Base-by-base conservation (phyloP, 163 green algal species). In the Chlorella variabilis region DNA sequence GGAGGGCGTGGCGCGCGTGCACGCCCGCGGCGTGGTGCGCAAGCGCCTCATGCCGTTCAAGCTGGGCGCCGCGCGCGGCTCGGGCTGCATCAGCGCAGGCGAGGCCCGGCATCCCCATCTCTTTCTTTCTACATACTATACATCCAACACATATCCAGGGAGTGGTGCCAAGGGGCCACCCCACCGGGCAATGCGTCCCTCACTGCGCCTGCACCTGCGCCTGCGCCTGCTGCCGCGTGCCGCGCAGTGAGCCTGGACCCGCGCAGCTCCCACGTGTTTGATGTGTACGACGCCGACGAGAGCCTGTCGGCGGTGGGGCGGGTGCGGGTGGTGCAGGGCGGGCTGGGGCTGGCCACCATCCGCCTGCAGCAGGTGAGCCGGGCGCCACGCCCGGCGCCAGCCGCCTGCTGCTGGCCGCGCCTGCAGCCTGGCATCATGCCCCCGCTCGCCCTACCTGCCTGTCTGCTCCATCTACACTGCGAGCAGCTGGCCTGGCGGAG, bases 1-100 rank as follows among this genome's bases (percentile, higher is more conserved):
- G 85, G 94, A 95, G 84, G 87, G 96, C 18, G 91, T 92, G 23
- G 31, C 63, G 29, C 73, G 73, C 0, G 56, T 80, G 36, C 73
- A 80, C 39, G 56, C 58, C 2, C n/a, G 31, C n/a, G 93, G 94
- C 38, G 84, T 96, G 41, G 90, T 98, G 45, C 89, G 95, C 49
- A 94, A 94, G 80, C 88, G 95, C 0, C 77, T 96, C 68, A 91
- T 98, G 84, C 92, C 95, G 11, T 85, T 94, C 59, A 29, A 63
- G 18, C 29, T 89, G 62, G 48, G 39, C 3, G 29, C 23, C 18
- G 63, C 41, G 1, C 58, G 56, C 3, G 56, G 29, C 29, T 69
- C 8, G n/a, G n/a, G 61, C 61, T 69, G 61, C 61, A 39, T 27
- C 61, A 41, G 15, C 54, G 7, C 54, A 62, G n/a, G n/a, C n/a